A percentile compares a stretch with the other conserved stretches of the same genome.
These are phyloP conservation scores for Aurinia saxatilis DNA, from an alignment of 345 rosid species.

Conservation along the genomic window DNA sequence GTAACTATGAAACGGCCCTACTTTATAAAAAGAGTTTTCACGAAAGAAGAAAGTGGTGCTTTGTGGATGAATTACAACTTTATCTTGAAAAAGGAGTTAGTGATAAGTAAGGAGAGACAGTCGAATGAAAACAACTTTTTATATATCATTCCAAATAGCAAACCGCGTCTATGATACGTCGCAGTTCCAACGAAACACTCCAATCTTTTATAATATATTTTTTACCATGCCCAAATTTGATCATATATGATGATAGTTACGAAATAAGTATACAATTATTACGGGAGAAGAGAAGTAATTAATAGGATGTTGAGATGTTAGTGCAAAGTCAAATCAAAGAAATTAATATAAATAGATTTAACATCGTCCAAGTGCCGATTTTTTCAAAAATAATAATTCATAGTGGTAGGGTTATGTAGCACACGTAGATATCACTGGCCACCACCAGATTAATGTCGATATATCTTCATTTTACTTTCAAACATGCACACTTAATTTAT, in stretches of 20 bases:
- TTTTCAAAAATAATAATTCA: not conserved
- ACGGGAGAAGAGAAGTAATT: not conserved
- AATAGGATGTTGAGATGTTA: not conserved
- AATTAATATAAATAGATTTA: not conserved
- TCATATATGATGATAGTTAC: too few species aligned
- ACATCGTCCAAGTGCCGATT: not conserved
- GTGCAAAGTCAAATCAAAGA: constrained; percentile 4
- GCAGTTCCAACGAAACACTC: not conserved
- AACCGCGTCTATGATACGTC: constrained; percentile 4
- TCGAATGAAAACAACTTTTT: constrained; percentile 13
- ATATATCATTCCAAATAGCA: constrained; percentile 11
- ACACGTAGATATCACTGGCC: constrained; percentile 2
- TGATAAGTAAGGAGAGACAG: constrained; percentile 10
- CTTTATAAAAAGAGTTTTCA: not conserved
- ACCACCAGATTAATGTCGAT: not conserved
- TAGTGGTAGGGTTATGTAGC: not conserved
- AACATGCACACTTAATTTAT: too few species aligned
- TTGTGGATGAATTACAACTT: constrained; percentile 12
- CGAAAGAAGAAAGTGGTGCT: constrained; percentile 24
- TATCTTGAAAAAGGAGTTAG: constrained; percentile 2
- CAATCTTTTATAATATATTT: too few species aligned
- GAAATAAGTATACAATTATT: not conserved
- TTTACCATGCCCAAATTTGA: too few species aligned
- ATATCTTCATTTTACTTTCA: too few species aligned
- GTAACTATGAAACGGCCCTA: constrained; percentile 4